Conservation (phyloP, 306 rosid species). For the Rubus parviflorus region DNA sequence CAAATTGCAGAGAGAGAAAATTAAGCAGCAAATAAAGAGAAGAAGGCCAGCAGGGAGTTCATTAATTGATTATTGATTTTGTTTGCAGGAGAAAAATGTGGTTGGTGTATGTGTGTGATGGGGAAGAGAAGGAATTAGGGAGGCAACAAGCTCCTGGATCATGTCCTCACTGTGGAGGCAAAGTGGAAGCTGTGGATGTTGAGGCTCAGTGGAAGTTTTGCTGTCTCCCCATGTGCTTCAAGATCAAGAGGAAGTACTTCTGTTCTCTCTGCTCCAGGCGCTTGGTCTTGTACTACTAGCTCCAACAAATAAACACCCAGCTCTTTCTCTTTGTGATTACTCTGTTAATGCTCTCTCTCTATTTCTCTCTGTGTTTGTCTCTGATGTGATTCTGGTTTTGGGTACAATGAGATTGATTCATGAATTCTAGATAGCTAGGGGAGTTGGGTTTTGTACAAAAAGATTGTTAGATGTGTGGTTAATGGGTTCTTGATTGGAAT, state of each 20-base stretch:
- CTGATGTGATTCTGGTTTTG: background rate
- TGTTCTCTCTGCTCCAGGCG: conserved; percentile 76
- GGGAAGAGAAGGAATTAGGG: conserved; percentile 66
- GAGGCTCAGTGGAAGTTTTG: conserved; percentile 65
- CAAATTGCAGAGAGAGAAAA: background rate
- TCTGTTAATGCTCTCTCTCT: background rate
- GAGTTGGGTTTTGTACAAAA: conserved; percentile 8
- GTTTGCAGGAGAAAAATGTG: conserved; percentile 58
- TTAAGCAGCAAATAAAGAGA: background rate
- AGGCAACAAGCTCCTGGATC: conserved; percentile 79
- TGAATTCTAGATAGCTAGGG: background rate
- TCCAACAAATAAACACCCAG: background rate
- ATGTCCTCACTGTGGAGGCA: conserved; percentile 83
- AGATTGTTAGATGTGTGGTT: background rate
- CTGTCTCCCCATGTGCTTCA: conserved; percentile 71
- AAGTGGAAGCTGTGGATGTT: conserved; percentile 74
- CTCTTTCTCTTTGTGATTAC: background rate
- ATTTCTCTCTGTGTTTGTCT: background rate
- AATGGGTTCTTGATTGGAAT: conserved; percentile 6
- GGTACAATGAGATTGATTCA: conserved; percentile 9
- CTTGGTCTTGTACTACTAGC: conserved; percentile 50
- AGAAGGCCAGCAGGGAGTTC: background rate
- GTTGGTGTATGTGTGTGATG: conserved; percentile 60
- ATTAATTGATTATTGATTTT: background rate
- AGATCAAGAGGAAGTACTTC: conserved; percentile 74